Conservation (phyloP, 2,329 filamentous ascomycete genomes). For the Penicillium sp. region DNA sequence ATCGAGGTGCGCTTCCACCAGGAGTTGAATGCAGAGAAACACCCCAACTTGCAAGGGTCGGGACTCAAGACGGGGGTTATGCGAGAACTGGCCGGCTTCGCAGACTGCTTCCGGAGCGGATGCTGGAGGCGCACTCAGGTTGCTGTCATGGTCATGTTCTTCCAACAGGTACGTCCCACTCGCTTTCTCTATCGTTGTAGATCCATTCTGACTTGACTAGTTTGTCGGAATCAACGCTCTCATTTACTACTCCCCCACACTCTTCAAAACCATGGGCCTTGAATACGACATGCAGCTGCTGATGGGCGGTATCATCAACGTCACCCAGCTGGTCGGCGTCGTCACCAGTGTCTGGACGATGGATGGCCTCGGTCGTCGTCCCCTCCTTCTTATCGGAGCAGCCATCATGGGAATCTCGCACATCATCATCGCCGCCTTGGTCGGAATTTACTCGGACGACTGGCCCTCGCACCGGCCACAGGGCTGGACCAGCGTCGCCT, state of each 20-base stretch:
- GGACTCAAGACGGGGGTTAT: slow-evolving; percentile 44
- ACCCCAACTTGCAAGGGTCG: slow-evolving; percentile 44
- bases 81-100: slow-evolving; percentile 55
- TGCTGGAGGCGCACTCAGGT: slow-evolving; percentile 58
- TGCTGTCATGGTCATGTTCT: slow-evolving; percentile 61
- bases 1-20: slow-evolving; percentile 60
- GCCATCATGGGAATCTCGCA: slow-evolving; percentile 54
- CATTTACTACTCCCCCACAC: slow-evolving; percentile 64
- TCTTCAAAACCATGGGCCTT: slow-evolving; percentile 59
- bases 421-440: slow-evolving; percentile 59
- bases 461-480: slow-evolving; percentile 57
- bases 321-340: slow-evolving; percentile 55
- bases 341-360: slow-evolving; percentile 55
- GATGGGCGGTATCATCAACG: slow-evolving; percentile 59
- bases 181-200: too few relatives aligned
- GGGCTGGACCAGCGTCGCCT: slow-evolving; percentile 62
- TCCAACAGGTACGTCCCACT: slow-evolving; percentile 52
- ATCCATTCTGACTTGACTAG: slow-evolving; percentile 21
- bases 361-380: slow-evolving; percentile 54
- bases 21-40: slow-evolving; percentile 47
- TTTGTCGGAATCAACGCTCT: slow-evolving; percentile 62
- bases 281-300: slow-evolving; percentile 54
- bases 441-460: slow-evolving; percentile 56
- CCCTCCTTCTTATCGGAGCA: slow-evolving; percentile 52
- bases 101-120: slow-evolving; percentile 56